Evolutionary conservation across 2,329 filamentous ascomycete species (phyloP), one percentile per base, ranked within the genome.

Genomic region (Trichoderma afroharzianum): DNA sequence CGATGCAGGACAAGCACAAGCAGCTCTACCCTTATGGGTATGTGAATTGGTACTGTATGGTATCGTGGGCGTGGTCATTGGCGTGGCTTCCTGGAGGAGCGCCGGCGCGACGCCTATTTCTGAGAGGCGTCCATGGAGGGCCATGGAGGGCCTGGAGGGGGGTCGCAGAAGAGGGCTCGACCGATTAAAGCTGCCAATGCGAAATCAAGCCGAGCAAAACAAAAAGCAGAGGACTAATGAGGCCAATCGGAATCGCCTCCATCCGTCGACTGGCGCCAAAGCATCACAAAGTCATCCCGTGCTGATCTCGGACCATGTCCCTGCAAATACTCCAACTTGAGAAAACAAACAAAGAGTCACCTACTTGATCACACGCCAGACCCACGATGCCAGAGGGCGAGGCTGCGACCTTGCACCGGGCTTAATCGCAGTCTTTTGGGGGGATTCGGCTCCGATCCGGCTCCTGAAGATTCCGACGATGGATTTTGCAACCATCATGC

Each of bases 391-490:
- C n/a, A 36, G n/a, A 50, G 14, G 11, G 55, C 28, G 26, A 68
- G 66, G 66, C 66, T 61, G 50, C 36, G 64, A 47, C 18, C 28
- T 47, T 33, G n/a, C 32, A 21, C 26, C 62, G 39, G 43, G 28
- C 43, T 9, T 64, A 18, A 24, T 50, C 21, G 43, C 43, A 53
- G 18, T 24, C 18, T 64, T 66, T 66, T 36, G 36, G 47, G 63
- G 12, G 8, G 18, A n/a, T 62, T 69, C 57, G 57, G 57, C 53
- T 62, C 30, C 57, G 57, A 69, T 61, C 57, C 39, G 67, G 57
- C 55, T 69, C 67, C 67, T 69, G 57, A 69, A 69, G 57, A 36
- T 69, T 69, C 67, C 67, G 67, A 69, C 50, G 39, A 43, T 33
- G 58, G 55, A 9, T 12, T 28, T 50, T 43, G 39, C 50, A 36